Evolutionary conservation across 495 filamentous ascomycete genomes (phyloP), one percentile per base, ranked within the genome.

Genomic region (Usnea hakonensis): DNA sequence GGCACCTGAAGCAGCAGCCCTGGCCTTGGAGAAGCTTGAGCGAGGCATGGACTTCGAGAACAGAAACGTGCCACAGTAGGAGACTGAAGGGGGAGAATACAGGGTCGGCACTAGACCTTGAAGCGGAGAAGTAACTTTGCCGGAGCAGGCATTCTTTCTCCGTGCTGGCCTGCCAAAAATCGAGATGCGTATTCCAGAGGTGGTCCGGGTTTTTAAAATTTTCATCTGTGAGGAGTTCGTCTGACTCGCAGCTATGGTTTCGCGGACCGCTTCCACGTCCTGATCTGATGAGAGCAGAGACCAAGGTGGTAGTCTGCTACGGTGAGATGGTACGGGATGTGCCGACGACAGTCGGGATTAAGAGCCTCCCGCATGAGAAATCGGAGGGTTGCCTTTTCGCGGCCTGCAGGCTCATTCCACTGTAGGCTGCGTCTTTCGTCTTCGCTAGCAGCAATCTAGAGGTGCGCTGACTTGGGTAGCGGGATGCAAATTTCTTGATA

Each of bases 401-500:
- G 70, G 1, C 71, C 70, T 11, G 68, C 68, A 2, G 71, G 68
- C 60, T 73, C 71, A 56, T 66, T 67, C 71, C 71, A 73, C 52
- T 72, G 71, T n/a, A 73, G 68, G 14, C 61, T 63, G 0, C 71
- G 70, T n/a, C 71, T 59, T 40, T 73, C 71, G 0, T 68, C 61
- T 14, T 71, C 68, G 48, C 52, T 72, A 5, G 68, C 23, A 36
- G 71, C 69, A 13, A 57, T 58, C 71, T 70, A 73, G 37, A 72
- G 66, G 21, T 57, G 37, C 26, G 48, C 28, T 11, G 70, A 69
- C 33, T 69, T 70, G 13, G 69, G 71, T 1, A 74, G 66, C 9
- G 72, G 70, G 23, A 74, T 69, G 62, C 64, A 69, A 37, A 74
- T 58, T 43, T 74, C 72, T 59, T 72, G 70, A 48, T 71, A 74